Evolutionary conservation across 2,329 filamentous ascomycete genomes (phyloP).

Genomic region (Penicillium sp.): DNA sequence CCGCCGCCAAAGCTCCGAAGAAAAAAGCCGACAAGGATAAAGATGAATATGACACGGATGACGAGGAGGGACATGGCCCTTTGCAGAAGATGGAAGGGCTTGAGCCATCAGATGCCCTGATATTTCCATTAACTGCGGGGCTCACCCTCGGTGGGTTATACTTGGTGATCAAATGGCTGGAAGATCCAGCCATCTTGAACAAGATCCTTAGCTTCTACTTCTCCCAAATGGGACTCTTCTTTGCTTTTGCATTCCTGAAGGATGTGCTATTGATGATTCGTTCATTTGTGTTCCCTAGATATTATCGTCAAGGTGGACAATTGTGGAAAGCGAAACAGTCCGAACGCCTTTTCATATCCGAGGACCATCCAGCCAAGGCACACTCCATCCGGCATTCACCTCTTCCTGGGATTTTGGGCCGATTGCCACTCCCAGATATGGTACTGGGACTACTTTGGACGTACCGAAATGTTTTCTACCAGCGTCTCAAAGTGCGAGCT

Average conservation of each 20-base stretch:
- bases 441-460: constrained; percentile 48
- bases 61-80: constrained; percentile 54
- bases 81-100: constrained; percentile 65
- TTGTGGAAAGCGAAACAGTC: constrained; percentile 48
- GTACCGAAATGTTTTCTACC: constrained; percentile 48
- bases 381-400: constrained; percentile 44
- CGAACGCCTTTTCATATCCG: constrained; percentile 29
- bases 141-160: constrained; percentile 72
- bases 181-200: constrained; percentile 78
- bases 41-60: constrained; percentile 35
- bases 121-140: constrained; percentile 79
- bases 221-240: constrained; percentile 73
- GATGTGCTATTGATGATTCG: constrained; percentile 65
- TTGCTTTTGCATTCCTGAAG: constrained; percentile 69
- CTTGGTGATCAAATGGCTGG: constrained; percentile 82
- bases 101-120: constrained; percentile 73
- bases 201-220: constrained; percentile 82
- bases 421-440: constrained; percentile 44
- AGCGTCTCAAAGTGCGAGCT: constrained; percentile 52
- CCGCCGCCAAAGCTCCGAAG: constrained; percentile 64
- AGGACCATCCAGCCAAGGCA: constrained; percentile 7
- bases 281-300: constrained; percentile 69
- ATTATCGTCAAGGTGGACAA: constrained; percentile 57
- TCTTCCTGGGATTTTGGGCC: constrained; percentile 51
- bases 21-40: constrained; percentile 38